Evolutionary conservation across 1,284 basidiomycete species (phyloP), one percentile per base, ranked within the genome.

Genomic region (Gymnopus androsaceus): DNA sequence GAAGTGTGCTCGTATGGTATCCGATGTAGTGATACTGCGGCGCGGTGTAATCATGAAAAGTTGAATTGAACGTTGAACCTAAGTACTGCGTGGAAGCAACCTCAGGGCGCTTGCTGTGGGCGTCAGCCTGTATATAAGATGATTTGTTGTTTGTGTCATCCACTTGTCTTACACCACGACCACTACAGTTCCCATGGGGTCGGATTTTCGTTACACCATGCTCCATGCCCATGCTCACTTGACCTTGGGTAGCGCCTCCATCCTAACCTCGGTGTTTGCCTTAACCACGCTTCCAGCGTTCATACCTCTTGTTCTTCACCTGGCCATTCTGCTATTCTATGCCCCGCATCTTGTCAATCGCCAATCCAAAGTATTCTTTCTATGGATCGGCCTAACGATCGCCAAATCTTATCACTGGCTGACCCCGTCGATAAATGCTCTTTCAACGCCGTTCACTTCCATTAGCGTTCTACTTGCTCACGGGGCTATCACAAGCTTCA

Each of bases 381-480:
- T 79, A 0, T 78, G 79, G 69, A 33, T 76, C 2, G 62, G 68
- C 1, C 63, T 88, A 4, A 71, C 84, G 0, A 17, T 75, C 0
- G 82, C 79, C 0, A 75, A 79, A 4, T 71, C 75, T 0, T 9
- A 83, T 4, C 77, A 79, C 0, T 80, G 82, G 52, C 60, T 79
- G 27, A 66, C 70, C 6, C 75, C 85, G 1, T 80, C 85, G 0
- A 51, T 78, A 3, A 64, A 78, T 51, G 87, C 88, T 0, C 72
- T 89, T 4, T 85, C 86, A 0, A 81, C 77, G 2, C 67, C 79
- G 0, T 64, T 69, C 2, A 65, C 72, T 9, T 85, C 88, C 0
- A 23, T 88, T 19, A 21, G 69, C 3, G 73, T 79, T 0, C 68
- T 88, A 2, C 67, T 74, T 40, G 33, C 60, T 6, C 61, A 80